Percentiles rank a stretch among this genome's conserved stretches.
Evolutionary conservation across 257 asterid species (phyloP).

Genomic region (Solanum chmielewskii): DNA sequence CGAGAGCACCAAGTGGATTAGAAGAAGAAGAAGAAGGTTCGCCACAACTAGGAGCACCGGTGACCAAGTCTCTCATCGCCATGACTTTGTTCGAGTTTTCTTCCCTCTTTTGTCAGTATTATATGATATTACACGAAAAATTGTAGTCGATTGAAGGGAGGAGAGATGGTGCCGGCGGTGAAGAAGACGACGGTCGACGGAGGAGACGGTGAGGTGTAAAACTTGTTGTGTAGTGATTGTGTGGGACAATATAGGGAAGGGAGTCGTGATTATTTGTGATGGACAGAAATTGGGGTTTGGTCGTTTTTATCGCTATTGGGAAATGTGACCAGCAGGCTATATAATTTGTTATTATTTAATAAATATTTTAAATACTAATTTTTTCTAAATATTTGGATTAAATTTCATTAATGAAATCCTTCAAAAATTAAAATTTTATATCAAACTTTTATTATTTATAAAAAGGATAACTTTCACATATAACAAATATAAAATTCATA

Average conservation of each 20-base stretch:
- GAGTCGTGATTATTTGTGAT: neutral
- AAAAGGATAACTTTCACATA: too few relatives aligned
- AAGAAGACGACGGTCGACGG: neutral
- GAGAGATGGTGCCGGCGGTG: neutral
- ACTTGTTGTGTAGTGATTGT: neutral
- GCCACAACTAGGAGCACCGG: conserved; percentile 82
- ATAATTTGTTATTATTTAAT: too few relatives aligned
- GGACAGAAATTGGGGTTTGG: neutral
- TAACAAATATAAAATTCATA: too few relatives aligned
- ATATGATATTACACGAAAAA: neutral
- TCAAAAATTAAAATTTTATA: too few relatives aligned
- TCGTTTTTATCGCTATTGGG: neutral
- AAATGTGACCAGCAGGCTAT: neutral
- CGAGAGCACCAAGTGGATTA: conserved; percentile 89
- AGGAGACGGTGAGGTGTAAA: neutral
- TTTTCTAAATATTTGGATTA: too few relatives aligned
- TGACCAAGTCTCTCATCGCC: conserved; percentile 94
- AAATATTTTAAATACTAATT: too few relatives aligned
- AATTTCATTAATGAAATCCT: too few relatives aligned
- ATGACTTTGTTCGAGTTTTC: conserved; percentile 9
- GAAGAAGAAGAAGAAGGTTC: conserved; percentile 80
- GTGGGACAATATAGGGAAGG: neutral
- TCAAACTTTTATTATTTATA: too few relatives aligned
- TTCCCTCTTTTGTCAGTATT: neutral
- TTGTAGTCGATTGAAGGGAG: neutral